Conservation (phyloP, 805 yeast genomes). For the Yarrowia yakushimensis region DNA sequence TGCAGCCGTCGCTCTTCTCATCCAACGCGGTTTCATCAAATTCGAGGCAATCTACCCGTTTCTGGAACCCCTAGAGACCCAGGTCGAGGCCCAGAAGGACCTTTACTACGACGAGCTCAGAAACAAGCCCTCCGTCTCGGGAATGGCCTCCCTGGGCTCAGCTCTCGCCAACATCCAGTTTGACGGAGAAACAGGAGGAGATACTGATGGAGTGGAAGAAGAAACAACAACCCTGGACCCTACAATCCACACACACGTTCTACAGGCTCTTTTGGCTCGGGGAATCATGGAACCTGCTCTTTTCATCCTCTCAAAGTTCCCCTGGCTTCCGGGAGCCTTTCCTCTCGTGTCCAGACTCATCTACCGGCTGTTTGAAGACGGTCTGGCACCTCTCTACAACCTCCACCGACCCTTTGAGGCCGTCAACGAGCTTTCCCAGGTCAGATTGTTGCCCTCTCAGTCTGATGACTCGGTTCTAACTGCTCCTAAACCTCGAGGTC, state of each 20-base stretch:
- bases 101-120: constrained; percentile 2
- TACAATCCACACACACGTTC: constrained; percentile 33
- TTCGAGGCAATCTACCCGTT: constrained; percentile 59
- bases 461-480: background rate
- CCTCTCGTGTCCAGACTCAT: constrained; percentile 48
- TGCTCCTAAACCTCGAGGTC: background rate
- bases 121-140: background rate
- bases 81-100: background rate
- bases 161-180: constrained; percentile 9
- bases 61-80: constrained; percentile 45
- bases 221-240: constrained; percentile 40
- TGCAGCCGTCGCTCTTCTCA: constrained; percentile 50
- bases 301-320: constrained; percentile 56
- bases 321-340: constrained; percentile 56
- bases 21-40: constrained; percentile 64
- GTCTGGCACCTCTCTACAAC: constrained; percentile 49
- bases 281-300: constrained; percentile 65
- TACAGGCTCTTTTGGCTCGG: constrained; percentile 52
- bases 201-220: constrained; percentile 45
- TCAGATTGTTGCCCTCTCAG: background rate
- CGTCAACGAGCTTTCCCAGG: background rate
- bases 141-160: background rate
- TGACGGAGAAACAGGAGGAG: constrained; percentile 34
- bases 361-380: constrained; percentile 47
- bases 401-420: constrained; percentile 13